These are phyloP conservation scores for Coprinopsis strossmayeri DNA, from an alignment of 768 basidiomycete species.

Conservation along the genomic window DNA sequence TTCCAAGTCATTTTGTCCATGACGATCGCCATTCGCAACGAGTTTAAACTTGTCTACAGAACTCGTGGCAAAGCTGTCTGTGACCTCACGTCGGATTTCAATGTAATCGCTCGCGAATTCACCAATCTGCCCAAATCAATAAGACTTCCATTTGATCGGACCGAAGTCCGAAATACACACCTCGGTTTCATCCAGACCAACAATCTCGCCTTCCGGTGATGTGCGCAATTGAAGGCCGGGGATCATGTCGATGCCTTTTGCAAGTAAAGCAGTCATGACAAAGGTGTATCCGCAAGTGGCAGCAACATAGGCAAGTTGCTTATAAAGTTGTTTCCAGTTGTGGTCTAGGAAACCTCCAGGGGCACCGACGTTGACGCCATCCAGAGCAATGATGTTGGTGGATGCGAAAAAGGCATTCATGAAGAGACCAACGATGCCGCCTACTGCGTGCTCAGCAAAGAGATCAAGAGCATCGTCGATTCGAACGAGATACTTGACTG, in stretches of 20 bases:
- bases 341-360: constrained; percentile 69
- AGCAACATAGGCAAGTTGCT: constrained; percentile 61
- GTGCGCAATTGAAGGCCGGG: constrained; percentile 53
- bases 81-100: constrained; percentile 63
- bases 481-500: constrained; percentile 62
- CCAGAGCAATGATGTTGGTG: constrained; percentile 52
- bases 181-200: constrained; percentile 70
- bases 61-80: constrained; percentile 14
- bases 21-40: constrained; percentile 31
- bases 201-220: constrained; percentile 47
- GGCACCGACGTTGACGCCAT: constrained; percentile 52
- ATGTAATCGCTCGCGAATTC: constrained; percentile 68
- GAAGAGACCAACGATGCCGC: constrained; percentile 72
- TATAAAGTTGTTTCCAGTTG: constrained; percentile 75
- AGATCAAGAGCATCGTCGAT: constrained; percentile 91
- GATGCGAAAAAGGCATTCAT: constrained; percentile 74
- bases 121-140: constrained; percentile 39
- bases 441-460: constrained; percentile 87
- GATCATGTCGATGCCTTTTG: constrained; percentile 47
- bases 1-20: constrained; percentile 30
- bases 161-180: constrained; percentile 26
- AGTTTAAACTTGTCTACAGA: constrained; percentile 14
- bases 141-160: neutral
- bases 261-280: constrained; percentile 54
- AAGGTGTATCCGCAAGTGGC: constrained; percentile 56